Base-by-base conservation (phyloP, 2,329 filamentous ascomycete species). In the Ceratocystis albifundus region DNA sequence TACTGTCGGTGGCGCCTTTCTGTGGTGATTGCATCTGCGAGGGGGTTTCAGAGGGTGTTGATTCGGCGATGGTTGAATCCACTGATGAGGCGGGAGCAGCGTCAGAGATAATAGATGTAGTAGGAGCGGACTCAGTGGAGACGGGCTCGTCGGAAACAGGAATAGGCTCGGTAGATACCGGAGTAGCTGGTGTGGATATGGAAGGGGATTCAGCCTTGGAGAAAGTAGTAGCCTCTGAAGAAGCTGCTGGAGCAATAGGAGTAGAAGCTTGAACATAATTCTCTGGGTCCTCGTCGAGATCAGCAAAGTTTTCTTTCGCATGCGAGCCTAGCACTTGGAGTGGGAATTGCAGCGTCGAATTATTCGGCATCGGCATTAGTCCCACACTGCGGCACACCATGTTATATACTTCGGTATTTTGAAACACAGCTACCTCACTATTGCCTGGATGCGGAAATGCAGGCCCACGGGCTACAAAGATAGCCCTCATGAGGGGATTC, bases 341-440 rank as follows among this genome's bases (percentile, higher is more conserved):
- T 0, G 89, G 89, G 12, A 93, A 80, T 10, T 86, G 81, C 4
- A 96, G 77, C 0, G 91, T 96, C 62, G 93, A 93, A 72, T 97
- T 97, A 74, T 96, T 96, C 0, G 89, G 84, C 65, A 81, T 80
- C 0, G 91, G 89, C 2, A 73, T 74, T 67, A 97, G 78, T 12
- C 87, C 86, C 30, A 97, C 76, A 0, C 89, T 92, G 75, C 96
- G 92, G 74, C 93, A 96, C 57, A 97, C 76, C 69, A 97, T 89
- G 72, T 96, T 96, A 77, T 97, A 97, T 7, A 97, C 88, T 72
- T 96, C 89, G 68, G 85, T 92, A 70, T 97, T 97, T 83, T 96
- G 92, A 74, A 97, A 97, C 2, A 81, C 79, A 41, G 89, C 84
- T 41, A 97, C 76, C 69, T 86, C 83, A 74, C 89, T 95, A 71